Evolutionary conservation across 352 stramenopile genomes (phyloP), one percentile per base, ranked within the genome.

Genomic region (Pseudoperonospora humuli): DNA sequence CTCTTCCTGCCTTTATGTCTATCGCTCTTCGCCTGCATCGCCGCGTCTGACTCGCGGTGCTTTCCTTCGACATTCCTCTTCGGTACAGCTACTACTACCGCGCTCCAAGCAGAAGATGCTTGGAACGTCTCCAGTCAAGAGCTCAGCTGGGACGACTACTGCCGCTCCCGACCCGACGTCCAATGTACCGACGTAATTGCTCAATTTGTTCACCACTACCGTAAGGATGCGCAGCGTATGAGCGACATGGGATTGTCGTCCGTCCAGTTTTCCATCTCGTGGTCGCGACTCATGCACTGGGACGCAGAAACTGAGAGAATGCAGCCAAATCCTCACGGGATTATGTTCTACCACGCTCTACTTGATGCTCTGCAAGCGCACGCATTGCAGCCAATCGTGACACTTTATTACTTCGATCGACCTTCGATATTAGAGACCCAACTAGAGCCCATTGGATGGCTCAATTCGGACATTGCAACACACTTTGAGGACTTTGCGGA

Each of bases 391-490:
- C 83, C 93, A 18, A 79, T 95, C 33, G 67, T 95, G 11, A 98
- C 93, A 15, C 67, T 98, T 5, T 98, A 96, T 63, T 89, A 98
- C 55, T 98, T 89, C 87, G 92, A 98, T 63, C 57, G 98, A 19
- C 94, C 95, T 7, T 67, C 87, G 35, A 54, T 62, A 27, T 58
- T 98, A 7, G 65, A 97, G 59, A 75, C 82, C 18, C 52, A 84
- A 27, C 76, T 92, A 27, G 29, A 50, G 20, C 72, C 64, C 7
- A 68, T 65, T 10, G 93, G 91, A 1, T 92, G 73, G 72, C 54
- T 89, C 2, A 70, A 82, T 50, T 25, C 32, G 0, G 62, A 61
- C 9, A 75, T 88, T 38, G 54, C 78, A 10, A 57, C 57, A 27
- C 65, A 87, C 41, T 96, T 96, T 54, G 68, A 75, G 11, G 59